Evolutionary conservation across 2,329 filamentous ascomycete genomes (phyloP).

Genomic region (Colletotrichum camelliae): DNA sequence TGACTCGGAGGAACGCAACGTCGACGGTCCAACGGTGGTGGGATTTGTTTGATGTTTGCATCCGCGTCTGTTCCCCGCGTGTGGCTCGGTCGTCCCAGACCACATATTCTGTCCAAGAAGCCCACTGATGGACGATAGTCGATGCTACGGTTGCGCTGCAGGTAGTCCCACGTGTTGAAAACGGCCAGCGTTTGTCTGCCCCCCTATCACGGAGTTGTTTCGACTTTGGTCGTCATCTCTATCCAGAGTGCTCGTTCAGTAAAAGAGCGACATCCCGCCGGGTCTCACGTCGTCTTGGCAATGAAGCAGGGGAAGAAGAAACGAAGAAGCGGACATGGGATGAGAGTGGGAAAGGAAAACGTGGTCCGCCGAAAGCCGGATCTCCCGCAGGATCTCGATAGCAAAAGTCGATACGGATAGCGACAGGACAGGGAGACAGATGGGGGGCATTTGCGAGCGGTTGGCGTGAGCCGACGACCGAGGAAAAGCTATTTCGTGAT

Average conservation of each 20-base stretch:
- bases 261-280: not conserved
- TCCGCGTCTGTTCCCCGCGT: not conserved
- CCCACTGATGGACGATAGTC: not conserved
- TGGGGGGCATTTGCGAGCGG: not conserved
- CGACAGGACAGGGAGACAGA: not conserved
- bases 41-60: constrained; percentile 7
- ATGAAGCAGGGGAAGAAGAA: not conserved
- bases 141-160: not conserved
- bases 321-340: not conserved
- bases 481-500: not conserved
- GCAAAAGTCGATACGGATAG: not conserved
- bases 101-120: not conserved
- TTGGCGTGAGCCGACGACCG: not conserved
- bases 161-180: not conserved
- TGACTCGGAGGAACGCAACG: constrained; percentile 12
- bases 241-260: not conserved
- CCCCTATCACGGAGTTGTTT: not conserved
- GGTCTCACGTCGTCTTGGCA: not conserved
- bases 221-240: not conserved
- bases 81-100: not conserved
- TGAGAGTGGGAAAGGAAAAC: not conserved
- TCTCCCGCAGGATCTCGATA: not conserved
- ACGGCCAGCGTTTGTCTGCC: not conserved
- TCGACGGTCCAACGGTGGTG: not conserved
- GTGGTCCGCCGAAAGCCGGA: not conserved